Evolutionary conservation across 2,329 filamentous ascomycete genomes (phyloP).

Genomic region (Hypoxylon rubiginosum): DNA sequence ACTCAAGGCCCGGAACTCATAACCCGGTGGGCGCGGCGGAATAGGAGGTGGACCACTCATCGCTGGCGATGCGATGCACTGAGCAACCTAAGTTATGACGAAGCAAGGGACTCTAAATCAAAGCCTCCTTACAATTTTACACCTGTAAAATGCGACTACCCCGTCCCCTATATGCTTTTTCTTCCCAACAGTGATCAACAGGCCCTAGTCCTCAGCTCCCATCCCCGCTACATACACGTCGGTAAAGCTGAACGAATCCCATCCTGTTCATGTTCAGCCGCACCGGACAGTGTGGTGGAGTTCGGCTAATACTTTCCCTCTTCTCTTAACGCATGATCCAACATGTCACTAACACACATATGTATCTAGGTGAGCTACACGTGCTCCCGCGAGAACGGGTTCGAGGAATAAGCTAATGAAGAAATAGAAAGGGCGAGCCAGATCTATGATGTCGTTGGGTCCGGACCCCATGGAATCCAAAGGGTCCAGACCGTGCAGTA

Average conservation of each 20-base stretch:
- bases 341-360: conserved; percentile 7
- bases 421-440: conserved; percentile 19
- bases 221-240: neutral
- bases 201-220: conserved; percentile 10
- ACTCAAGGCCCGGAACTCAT: conserved; percentile 30
- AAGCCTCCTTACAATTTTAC: neutral
- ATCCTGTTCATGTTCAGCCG: conserved; percentile 25
- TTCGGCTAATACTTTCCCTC: conserved; percentile 11
- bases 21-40: conserved; percentile 39
- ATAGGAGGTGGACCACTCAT: conserved; percentile 41
- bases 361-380: conserved; percentile 8
- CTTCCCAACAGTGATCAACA: conserved; percentile 1
- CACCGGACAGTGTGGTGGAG: conserved; percentile 10
- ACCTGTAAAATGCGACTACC: neutral
- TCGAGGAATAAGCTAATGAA: conserved; percentile 16
- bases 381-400: conserved; percentile 21
- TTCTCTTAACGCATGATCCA: conserved; percentile 4
- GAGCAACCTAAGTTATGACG: neutral
- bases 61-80: neutral
- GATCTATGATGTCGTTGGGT: conserved; percentile 31
- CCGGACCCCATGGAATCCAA: conserved; percentile 11
- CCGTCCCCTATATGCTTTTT: conserved; percentile 10
- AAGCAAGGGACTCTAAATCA: neutral
- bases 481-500: conserved; percentile 35
- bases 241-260: conserved; percentile 14